Conservation (phyloP, 352 stramenopile species). For the Pythium plurisporium region DNA sequence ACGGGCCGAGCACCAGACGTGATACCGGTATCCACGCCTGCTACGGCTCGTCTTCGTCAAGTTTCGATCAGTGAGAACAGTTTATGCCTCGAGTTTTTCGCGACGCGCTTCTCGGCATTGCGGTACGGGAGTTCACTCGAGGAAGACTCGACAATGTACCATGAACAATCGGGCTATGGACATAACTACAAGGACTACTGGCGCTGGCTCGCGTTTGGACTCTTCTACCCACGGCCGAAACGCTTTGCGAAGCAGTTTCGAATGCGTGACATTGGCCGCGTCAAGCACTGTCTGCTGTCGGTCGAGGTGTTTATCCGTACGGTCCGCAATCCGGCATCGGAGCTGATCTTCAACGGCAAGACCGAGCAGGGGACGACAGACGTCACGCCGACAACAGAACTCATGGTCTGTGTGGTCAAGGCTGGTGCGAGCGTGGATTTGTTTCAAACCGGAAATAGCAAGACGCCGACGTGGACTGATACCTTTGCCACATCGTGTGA, state of each 20-base stretch:
- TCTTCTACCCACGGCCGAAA: conserved; percentile 19
- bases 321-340: neutral
- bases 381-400: neutral
- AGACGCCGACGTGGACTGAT: neutral
- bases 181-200: neutral
- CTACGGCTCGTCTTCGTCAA: neutral
- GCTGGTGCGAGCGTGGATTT: conserved; percentile 1
- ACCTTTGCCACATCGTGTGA: neutral
- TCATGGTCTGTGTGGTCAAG: conserved; percentile 3
- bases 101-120: conserved; percentile 5
- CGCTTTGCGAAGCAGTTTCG: conserved; percentile 1
- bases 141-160: neutral
- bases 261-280: neutral
- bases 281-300: neutral
- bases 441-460: neutral
- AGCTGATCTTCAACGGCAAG: conserved; percentile 4
- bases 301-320: neutral
- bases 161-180: neutral
- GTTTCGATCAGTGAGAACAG: conserved; percentile 2
- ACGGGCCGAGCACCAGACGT: neutral
- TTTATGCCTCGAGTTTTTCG: neutral
- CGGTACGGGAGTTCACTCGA: conserved; percentile 5
- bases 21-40: neutral
- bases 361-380: neutral
- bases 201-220: conserved; percentile 16